These are phyloP conservation scores for Galerina marginata DNA, from an alignment of 768 basidiomycete genomes.

Conservation along the genomic window DNA sequence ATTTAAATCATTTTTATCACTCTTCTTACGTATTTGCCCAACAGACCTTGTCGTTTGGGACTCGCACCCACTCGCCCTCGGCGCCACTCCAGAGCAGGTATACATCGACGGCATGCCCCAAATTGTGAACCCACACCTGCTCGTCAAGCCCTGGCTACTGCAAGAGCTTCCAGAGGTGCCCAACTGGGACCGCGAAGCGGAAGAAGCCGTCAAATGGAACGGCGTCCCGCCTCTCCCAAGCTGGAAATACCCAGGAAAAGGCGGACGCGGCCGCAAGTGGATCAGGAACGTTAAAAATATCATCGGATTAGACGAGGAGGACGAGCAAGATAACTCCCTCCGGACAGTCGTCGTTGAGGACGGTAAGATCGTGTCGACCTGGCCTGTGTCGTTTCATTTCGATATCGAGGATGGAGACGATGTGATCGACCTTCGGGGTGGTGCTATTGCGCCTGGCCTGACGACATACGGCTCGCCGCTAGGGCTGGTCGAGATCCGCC, in stretches of 20 bases:
- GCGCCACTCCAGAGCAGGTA: slow-evolving; percentile 82
- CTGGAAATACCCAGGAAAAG: slow-evolving; percentile 15
- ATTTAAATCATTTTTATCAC: neutral
- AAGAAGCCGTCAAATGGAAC: slow-evolving; percentile 59
- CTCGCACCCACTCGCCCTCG: slow-evolving; percentile 76
- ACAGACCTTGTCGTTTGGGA: slow-evolving; percentile 68
- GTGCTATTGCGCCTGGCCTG: slow-evolving; percentile 64
- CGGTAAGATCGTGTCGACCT: slow-evolving; percentile 57
- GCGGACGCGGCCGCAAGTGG: slow-evolving; percentile 42
- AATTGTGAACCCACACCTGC: slow-evolving; percentile 36
- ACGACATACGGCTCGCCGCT: slow-evolving; percentile 63
- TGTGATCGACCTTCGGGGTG: slow-evolving; percentile 65
- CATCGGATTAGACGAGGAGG: slow-evolving; percentile 30
- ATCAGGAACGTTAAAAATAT: slow-evolving; percentile 57
- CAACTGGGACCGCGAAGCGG: slow-evolving; percentile 64
- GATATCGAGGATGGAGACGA: slow-evolving; percentile 8
- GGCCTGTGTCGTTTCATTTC: slow-evolving; percentile 27
- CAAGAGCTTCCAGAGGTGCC: slow-evolving; percentile 62
- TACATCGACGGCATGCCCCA: slow-evolving; percentile 87
- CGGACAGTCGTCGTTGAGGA: slow-evolving; percentile 51
- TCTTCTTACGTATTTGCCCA: neutral
- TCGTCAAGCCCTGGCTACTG: slow-evolving; percentile 49
- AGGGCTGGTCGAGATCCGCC: slow-evolving; percentile 71
- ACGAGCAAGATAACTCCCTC: slow-evolving; percentile 26
- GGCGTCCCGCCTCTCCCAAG: slow-evolving; percentile 73